Percentiles rank a stretch among this genome's conserved stretches.
Conservation (phyloP, 78 protist species). For the Dictyostelium citrinum region DNA sequence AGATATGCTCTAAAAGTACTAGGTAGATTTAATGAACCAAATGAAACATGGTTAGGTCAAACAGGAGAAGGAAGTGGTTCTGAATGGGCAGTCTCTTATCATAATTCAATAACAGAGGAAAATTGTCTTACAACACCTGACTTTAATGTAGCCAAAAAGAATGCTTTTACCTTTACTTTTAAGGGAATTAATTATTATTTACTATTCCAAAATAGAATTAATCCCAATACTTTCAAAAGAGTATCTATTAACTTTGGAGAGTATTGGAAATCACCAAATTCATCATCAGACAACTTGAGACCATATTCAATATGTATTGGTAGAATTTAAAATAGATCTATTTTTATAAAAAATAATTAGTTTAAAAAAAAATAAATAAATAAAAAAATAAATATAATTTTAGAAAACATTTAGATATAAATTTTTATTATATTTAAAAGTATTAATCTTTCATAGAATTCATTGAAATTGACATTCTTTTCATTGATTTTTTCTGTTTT, state of each 20-base stretch:
- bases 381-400: neutral
- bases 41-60: neutral
- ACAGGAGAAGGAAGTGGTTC: neutral
- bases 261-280: neutral
- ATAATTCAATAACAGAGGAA: neutral
- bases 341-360: no score
- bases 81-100: neutral
- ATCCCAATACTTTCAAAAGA: neutral
- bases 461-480: neutral
- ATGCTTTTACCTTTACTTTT: neutral
- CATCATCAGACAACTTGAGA: neutral
- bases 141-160: neutral
- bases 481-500: neutral
- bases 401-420: neutral
- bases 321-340: neutral
- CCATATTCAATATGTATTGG: conserved; percentile 4
- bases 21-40: neutral
- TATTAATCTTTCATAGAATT: neutral
- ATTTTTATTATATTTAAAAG: neutral
- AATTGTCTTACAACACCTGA: neutral
- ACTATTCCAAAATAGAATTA: neutral
- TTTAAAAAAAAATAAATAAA: neutral
- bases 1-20: neutral
- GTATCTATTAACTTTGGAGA: neutral
- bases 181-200: neutral